Conservation (phyloP, 805 yeast genomes). For the Suhomyces emberorum region DNA sequence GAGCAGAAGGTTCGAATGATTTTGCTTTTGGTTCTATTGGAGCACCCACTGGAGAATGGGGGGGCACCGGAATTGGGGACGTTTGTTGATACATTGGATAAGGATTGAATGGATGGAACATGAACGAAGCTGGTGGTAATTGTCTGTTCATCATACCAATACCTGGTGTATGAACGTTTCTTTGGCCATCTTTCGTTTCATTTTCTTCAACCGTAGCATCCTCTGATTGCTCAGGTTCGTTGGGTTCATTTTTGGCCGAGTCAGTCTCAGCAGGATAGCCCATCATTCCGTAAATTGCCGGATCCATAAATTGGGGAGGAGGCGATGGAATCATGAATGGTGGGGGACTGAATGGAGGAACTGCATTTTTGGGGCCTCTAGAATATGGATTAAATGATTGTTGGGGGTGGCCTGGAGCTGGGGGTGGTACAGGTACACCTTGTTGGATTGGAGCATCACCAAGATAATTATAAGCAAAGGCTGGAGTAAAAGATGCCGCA, state of each 20-base stretch:
- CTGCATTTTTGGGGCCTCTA: constrained; percentile 25
- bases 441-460: constrained; percentile 20
- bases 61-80: constrained; percentile 9
- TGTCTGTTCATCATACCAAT: constrained; percentile 39
- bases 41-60: constrained; percentile 3
- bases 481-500: constrained; percentile 58
- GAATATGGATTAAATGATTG: constrained; percentile 26
- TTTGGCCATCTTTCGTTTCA: constrained; percentile 3
- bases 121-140: constrained; percentile 32
- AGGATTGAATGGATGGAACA: constrained; percentile 51
- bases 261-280: constrained; percentile 14
- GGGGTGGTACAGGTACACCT: constrained; percentile 19
- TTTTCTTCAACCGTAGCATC: constrained; percentile 10
- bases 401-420: constrained; percentile 11
- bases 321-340: constrained; percentile 39
- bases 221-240: constrained; percentile 1
- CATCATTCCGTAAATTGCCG: constrained; percentile 32
- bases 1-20: constrained; percentile 3
- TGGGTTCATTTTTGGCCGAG: constrained; percentile 5
- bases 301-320: constrained; percentile 38
- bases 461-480: constrained; percentile 22
- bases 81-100: constrained; percentile 36
- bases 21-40: not conserved
- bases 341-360: constrained; percentile 36
- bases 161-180: constrained; percentile 16